Evolutionary conservation across 2,329 filamentous ascomycete species (phyloP), one percentile per base, ranked within the genome.

Genomic region (Lachnellula occidentalis): DNA sequence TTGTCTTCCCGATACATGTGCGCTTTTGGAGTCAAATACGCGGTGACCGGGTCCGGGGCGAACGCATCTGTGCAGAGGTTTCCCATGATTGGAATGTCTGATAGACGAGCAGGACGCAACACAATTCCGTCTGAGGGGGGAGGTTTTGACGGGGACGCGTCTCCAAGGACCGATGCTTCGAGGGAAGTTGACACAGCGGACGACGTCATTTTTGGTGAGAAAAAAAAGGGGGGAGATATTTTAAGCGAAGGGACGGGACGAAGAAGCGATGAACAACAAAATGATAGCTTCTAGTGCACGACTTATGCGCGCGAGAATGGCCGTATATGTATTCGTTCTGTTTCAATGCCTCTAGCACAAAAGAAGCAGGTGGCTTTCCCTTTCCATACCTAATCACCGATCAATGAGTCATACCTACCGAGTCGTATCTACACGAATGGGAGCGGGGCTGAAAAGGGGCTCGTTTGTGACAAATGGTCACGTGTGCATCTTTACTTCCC

Each of bases 1-100:
- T 42, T 31, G 34, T 63, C 57, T 9, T 34, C 34, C 7, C 54
- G 58, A 45, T 60, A 60, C 22, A 39, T 21, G 5, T 42, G 17
- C 7, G 57, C 55, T 2, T 45, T 19, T 2, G 64, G 64, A 6
- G 36, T 15, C 12, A 64, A 19, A 34, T 58, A 62, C 3, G 39
- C 19, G 3, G 42, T 55, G n/a, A 65, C 12, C 15, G 58, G 31
- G 3, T 34, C 48, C 14, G 45, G 36, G n/a, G 22, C 24, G 49
- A 63, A 66, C 4, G 59, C 63, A 9, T 42, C 39, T 5, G 41
- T 45, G 21, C 42, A 34, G 9, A 56, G 24, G 2, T 34, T n/a
- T 11, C 52, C 53, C 19, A 65, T 53, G 4, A 43, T 43, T 1
- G 41, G 54, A 17, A 59, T 34, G 22, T 63, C 62, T 9, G 43